A percentile compares a stretch with the other conserved stretches of the same genome.
These are phyloP conservation scores for Clitoria ternatea DNA, from an alignment of 306 rosid genomes.

Conservation along the genomic window DNA sequence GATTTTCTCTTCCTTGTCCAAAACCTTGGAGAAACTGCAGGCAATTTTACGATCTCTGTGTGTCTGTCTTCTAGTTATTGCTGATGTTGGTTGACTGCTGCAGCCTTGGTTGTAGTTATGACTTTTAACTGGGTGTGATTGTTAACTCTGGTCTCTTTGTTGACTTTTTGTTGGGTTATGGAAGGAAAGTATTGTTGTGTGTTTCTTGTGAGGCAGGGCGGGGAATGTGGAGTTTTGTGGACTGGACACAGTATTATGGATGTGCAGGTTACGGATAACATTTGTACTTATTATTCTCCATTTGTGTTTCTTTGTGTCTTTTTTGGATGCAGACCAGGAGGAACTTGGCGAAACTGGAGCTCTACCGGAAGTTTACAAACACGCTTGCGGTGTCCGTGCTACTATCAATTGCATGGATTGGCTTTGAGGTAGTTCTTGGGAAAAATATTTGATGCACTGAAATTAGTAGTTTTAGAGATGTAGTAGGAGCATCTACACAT, in stretches of 20 bases:
- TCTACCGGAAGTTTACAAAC: slow-evolving; percentile 87
- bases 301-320: neutral
- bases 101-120: neutral
- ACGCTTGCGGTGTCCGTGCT: slow-evolving; percentile 77
- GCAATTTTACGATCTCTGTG: slow-evolving; percentile 23
- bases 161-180: neutral
- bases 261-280: neutral
- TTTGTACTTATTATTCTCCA: neutral
- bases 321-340: slow-evolving; percentile 67
- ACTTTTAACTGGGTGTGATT: neutral
- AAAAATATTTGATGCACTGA: neutral
- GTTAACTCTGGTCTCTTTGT: neutral
- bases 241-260: too few species aligned
- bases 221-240: too few species aligned
- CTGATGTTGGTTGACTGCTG: neutral
- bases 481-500: neutral
- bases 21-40: slow-evolving; percentile 91
- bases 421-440: slow-evolving; percentile 73
- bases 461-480: slow-evolving; percentile 2
- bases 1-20: slow-evolving; percentile 89
- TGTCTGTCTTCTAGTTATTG: neutral
- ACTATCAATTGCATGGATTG: slow-evolving; percentile 89
- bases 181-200: neutral
- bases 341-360: slow-evolving; percentile 83
- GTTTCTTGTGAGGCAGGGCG: too few species aligned